These are phyloP conservation scores for Venturia effusa DNA, from an alignment of 2,329 filamentous ascomycete species.

Conservation along the genomic window DNA sequence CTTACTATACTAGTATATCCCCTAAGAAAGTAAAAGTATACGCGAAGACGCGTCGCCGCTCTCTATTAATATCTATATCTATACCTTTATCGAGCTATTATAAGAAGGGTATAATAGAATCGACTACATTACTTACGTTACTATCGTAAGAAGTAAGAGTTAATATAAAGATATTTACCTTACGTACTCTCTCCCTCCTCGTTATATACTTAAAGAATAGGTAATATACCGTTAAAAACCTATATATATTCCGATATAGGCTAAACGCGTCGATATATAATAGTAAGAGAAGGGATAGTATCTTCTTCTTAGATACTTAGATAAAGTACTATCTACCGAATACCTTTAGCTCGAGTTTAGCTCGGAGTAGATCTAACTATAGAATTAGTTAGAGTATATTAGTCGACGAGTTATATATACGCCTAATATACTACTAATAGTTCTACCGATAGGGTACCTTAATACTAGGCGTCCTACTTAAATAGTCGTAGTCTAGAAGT, in stretches of 20 bases:
- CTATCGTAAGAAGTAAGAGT: no score
- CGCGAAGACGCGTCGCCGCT: no score
- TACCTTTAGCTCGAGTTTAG: not conserved
- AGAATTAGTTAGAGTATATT: not conserved
- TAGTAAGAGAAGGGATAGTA: not conserved
- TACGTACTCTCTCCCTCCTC: no score
- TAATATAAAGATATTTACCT: no score
- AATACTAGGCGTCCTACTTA: not conserved
- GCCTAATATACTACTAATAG: no score
- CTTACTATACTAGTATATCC: no score
- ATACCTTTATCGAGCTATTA: no score
- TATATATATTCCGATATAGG: not conserved
- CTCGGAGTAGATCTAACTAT: not conserved
- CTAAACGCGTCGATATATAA: not conserved
- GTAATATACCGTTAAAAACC: not conserved
- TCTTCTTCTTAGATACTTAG: not conserved
- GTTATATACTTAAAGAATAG: not conserved
- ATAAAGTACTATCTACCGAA: not conserved
- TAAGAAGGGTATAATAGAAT: no score
- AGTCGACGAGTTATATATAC: not conserved
- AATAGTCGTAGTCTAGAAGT: not conserved
- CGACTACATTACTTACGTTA: no score
- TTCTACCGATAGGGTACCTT: no score
- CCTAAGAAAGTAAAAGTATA: no score
- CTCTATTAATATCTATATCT: no score